A percentile compares a stretch with the other conserved stretches of the same genome.
Conservation (phyloP, 805 yeast genomes). For the Candida hungchunana region DNA sequence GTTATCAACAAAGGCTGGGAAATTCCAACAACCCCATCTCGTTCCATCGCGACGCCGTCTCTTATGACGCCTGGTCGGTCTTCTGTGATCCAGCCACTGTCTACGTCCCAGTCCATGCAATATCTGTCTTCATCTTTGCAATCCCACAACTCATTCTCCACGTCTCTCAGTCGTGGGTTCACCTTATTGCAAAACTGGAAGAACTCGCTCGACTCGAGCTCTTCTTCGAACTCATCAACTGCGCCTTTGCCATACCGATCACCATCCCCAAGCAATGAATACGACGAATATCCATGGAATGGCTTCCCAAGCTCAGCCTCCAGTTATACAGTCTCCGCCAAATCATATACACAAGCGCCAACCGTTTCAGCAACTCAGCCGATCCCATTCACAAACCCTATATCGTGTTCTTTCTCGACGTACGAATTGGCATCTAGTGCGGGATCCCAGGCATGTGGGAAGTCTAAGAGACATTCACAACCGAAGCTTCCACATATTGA, state of each 20-base stretch:
- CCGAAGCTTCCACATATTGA: slow-evolving; percentile 28
- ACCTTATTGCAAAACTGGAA: slow-evolving; percentile 25
- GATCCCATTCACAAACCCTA: slow-evolving; percentile 6
- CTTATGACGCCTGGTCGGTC: slow-evolving; percentile 32
- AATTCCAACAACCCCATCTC: slow-evolving; percentile 31
- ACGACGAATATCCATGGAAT: slow-evolving; percentile 40
- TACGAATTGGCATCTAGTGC: slow-evolving; percentile 11
- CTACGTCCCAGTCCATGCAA: slow-evolving; percentile 33
- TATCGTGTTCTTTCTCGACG: slow-evolving; percentile 23
- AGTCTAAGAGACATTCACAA: no score
- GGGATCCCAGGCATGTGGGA: no score
- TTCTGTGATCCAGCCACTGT: slow-evolving; percentile 31
- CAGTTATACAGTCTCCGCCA: neutral
- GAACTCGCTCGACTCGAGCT: slow-evolving; percentile 25
- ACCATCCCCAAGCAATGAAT: slow-evolving; percentile 35
- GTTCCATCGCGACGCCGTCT: slow-evolving; percentile 26
- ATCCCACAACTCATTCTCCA: slow-evolving; percentile 30
- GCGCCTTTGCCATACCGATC: slow-evolving; percentile 20
- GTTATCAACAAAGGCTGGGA: slow-evolving; percentile 36
- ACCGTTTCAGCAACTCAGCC: slow-evolving; percentile 3
- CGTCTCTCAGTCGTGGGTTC: slow-evolving; percentile 28
- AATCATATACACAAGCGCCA: neutral
- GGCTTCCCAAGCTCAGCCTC: slow-evolving; percentile 1
- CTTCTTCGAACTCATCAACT: slow-evolving; percentile 27
- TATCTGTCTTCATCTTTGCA: slow-evolving; percentile 36